A percentile compares a stretch with the other conserved stretches of the same genome.
phyloP scores from a whole-genome alignment of 1,284 basidiomycete species.

The Serendipita sp. region DNA sequence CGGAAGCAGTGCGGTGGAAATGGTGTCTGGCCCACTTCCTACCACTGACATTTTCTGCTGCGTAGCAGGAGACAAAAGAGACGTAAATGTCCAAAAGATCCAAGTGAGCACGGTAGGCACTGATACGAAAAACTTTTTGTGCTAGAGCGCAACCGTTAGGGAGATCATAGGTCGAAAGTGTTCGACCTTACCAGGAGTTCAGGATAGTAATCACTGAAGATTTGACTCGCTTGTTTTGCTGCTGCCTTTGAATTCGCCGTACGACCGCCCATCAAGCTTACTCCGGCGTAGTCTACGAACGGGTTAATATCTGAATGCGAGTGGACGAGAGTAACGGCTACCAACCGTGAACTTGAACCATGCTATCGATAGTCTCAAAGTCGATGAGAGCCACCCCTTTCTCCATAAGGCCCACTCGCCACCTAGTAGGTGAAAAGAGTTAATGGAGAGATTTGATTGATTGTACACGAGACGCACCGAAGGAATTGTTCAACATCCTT shows the following conservation, averaged over 20 bases:
- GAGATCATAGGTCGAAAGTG: background rate
- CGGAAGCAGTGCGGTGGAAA: conserved; percentile 42
- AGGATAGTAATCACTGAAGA: conserved; percentile 62
- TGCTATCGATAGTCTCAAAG: conserved; percentile 58
- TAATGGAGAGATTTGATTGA: background rate
- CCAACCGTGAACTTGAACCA: conserved; percentile 58
- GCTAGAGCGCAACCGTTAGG: conserved; percentile 23
- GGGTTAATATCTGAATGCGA: background rate
- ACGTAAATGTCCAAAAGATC: conserved; percentile 73
- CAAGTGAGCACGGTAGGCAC: conserved; percentile 58
- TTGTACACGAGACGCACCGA: conserved; percentile 30
- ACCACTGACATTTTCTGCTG: conserved; percentile 64
- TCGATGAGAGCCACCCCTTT: conserved; percentile 46
- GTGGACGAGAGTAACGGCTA: background rate
- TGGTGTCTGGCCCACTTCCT: conserved; percentile 41
- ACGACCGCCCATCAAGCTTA: conserved; percentile 39
- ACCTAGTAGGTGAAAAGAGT: conserved; percentile 27
- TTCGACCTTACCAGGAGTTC: conserved; percentile 47
- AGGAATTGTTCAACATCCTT: conserved; percentile 57
- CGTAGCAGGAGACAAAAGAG: conserved; percentile 51
- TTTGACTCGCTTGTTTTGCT: conserved; percentile 50
- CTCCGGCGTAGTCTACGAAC: conserved; percentile 58
- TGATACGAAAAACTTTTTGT: conserved; percentile 65
- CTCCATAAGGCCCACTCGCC: conserved; percentile 67
- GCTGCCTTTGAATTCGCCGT: conserved; percentile 61